Evolutionary conservation across 23 red algal genomes (phyloP).

Genomic region (Rhodosorus marinus): DNA sequence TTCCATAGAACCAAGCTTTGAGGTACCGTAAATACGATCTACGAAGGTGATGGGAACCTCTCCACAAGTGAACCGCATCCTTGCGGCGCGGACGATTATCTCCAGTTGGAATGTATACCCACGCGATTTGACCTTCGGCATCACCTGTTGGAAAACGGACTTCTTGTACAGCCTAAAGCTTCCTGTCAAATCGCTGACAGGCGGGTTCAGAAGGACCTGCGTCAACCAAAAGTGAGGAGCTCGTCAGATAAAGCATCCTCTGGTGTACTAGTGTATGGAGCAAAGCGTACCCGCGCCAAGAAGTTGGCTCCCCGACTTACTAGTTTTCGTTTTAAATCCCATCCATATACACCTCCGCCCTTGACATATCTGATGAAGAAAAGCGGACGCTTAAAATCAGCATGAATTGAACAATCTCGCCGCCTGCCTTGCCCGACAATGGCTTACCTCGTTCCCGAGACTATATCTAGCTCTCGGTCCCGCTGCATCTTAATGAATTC

Average conservation of each 20-base stretch:
- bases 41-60: conserved; percentile 99
- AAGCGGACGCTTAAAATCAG: too few relatives aligned
- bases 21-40: conserved; percentile 77
- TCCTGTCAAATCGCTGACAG: conserved; percentile 79
- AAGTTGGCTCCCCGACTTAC: conserved; percentile 71
- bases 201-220: conserved; percentile 34
- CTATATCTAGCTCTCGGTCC: conserved; percentile 40
- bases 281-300: too few relatives aligned
- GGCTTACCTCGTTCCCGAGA: conserved; percentile 72
- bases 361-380: too few relatives aligned
- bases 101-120: conserved; percentile 99
- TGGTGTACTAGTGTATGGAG: neutral
- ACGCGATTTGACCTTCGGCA: conserved; percentile 20
- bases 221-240: too few relatives aligned
- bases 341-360: conserved; percentile 67
- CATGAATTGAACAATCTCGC: too few relatives aligned
- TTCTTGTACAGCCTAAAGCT: conserved; percentile 78
- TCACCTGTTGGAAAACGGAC: conserved; percentile 30
- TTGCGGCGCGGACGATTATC: conserved; percentile 63
- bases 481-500: conserved; percentile 27
- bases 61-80: conserved; percentile 25
- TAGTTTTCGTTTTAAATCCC: conserved; percentile 60
- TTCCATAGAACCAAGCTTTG: conserved; percentile 62
- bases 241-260: neutral
- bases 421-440: neutral